phyloP scores from a whole-genome alignment of 306 rosid species.

The Pyrus pyrifolia region DNA sequence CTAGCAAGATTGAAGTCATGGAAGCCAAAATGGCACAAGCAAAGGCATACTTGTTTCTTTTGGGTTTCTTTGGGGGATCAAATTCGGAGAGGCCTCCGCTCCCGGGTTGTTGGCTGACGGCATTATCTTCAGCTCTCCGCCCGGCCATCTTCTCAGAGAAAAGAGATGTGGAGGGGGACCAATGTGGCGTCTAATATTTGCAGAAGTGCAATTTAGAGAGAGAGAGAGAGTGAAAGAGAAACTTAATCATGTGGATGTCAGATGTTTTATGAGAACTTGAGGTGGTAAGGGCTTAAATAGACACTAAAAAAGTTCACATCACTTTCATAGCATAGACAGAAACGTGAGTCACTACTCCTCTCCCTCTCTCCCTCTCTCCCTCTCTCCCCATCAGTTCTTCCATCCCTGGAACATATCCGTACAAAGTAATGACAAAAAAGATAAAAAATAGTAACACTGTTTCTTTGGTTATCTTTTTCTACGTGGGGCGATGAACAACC shows the following conservation, averaged over 20 bases:
- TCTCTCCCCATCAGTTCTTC: background rate
- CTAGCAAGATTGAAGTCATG: slow-evolving; percentile 55
- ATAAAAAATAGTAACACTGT: background rate
- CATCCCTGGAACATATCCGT: background rate
- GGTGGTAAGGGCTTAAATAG: background rate
- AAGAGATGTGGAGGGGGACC: background rate
- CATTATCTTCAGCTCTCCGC: background rate
- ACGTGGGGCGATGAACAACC: background rate
- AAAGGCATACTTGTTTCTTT: slow-evolving; percentile 38
- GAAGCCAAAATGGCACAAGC: slow-evolving; percentile 57
- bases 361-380: background rate
- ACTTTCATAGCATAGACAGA: background rate
- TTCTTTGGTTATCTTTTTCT: too few relatives aligned
- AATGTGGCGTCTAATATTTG: background rate
- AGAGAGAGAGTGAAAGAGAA: background rate
- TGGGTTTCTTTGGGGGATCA: slow-evolving; percentile 37
- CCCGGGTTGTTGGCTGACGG: background rate
- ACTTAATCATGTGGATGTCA: background rate
- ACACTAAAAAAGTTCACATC: background rate
- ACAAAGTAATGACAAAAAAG: background rate
- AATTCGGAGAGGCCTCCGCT: background rate
- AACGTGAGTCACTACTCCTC: background rate
- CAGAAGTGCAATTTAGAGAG: background rate
- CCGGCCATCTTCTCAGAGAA: background rate
- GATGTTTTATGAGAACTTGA: background rate